Evolutionary conservation across 345 rosid species (phyloP).

Genomic region (Hevea brasiliensis): DNA sequence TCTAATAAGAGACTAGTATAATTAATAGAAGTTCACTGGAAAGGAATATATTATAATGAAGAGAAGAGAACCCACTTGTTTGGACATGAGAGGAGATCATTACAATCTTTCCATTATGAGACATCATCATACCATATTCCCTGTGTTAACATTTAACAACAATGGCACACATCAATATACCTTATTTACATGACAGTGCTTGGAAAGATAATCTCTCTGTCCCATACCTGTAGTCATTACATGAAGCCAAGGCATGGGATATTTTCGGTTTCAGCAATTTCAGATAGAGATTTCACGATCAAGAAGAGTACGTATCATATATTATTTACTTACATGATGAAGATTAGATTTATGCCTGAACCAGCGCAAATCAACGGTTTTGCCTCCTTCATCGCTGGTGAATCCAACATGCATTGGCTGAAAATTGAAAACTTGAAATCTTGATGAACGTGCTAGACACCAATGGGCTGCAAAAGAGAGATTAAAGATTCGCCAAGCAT

Average conservation of each 20-base stretch:
- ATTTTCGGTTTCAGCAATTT: too few relatives aligned
- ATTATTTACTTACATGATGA: constrained; percentile 73
- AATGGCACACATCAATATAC: too few relatives aligned
- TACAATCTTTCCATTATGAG: constrained; percentile 71
- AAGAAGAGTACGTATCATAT: too few relatives aligned
- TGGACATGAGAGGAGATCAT: constrained; percentile 64
- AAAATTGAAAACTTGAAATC: background rate
- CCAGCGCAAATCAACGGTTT: constrained; percentile 82
- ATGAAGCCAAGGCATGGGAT: background rate
- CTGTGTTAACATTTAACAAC: constrained; percentile 25
- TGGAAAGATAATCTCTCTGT: constrained; percentile 83
- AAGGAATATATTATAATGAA: background rate
- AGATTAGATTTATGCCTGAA: constrained; percentile 85
- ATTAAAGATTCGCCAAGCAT: background rate
- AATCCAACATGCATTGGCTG: constrained; percentile 94
- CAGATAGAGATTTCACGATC: too few relatives aligned
- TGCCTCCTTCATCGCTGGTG: constrained; percentile 84
- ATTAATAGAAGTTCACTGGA: too few relatives aligned
- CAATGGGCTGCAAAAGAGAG: too few relatives aligned
- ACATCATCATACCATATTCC: constrained; percentile 81
- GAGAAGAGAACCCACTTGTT: constrained; percentile 45
- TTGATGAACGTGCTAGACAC: too few relatives aligned
- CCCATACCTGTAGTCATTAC: constrained; percentile 65
- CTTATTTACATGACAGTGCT: constrained; percentile 59
- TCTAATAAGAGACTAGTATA: too few relatives aligned